Conservation (phyloP, 345 rosid genomes). For the Populus pruinosa region DNA sequence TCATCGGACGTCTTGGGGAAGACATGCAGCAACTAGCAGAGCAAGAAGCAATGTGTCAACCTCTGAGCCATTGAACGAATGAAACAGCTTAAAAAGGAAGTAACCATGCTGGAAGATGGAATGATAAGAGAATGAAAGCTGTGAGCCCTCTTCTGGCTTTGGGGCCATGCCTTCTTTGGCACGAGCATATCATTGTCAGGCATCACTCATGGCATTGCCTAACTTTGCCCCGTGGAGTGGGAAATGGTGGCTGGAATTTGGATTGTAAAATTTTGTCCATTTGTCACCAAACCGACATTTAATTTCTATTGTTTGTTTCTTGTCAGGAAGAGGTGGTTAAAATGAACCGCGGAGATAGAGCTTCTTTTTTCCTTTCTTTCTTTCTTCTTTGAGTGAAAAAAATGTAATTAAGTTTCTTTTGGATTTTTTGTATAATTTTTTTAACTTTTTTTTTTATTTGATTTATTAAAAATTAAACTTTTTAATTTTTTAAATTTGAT, state of each 20-base stretch:
- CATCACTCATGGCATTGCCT: background rate
- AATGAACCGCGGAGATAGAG: too few species aligned
- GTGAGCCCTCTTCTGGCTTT: background rate
- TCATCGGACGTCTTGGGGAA: background rate
- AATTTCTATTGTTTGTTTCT: too few species aligned
- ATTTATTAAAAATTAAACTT: too few species aligned
- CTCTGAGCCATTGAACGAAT: background rate
- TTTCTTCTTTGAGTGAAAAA: too few species aligned
- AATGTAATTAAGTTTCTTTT: too few species aligned
- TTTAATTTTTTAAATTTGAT: rapidly evolving
- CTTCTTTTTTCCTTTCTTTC: too few species aligned
- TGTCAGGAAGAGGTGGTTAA: too few species aligned
- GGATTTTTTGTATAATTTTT: too few species aligned
- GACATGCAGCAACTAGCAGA: background rate
- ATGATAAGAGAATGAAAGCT: background rate
- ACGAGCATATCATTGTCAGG: background rate
- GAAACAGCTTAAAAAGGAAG: background rate
- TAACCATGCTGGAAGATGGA: background rate
- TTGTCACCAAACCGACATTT: too few species aligned
- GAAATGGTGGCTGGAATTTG: background rate
- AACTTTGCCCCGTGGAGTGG: too few species aligned
- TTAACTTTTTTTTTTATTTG: too few species aligned
- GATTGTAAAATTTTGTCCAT: background rate
- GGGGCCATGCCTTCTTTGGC: background rate
- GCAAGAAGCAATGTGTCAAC: background rate